A percentile compares a stretch with the other conserved stretches of the same genome.
These are phyloP conservation scores for Pythium scleroteichum DNA, from an alignment of 352 stramenopile species.

Conservation along the genomic window DNA sequence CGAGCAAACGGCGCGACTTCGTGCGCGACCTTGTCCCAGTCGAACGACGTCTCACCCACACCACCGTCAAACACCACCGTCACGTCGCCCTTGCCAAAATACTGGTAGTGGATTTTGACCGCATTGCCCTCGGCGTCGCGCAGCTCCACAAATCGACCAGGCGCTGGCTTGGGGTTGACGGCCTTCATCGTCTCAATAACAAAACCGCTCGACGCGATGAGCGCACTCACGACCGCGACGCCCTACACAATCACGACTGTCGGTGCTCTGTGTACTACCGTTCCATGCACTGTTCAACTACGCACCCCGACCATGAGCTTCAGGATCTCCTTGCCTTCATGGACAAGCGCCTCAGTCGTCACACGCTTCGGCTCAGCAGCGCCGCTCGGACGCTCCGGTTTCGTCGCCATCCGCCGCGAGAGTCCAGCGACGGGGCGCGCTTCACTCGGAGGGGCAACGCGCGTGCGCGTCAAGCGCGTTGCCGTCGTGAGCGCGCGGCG, in stretches of 20 bases:
- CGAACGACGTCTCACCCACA: conserved; percentile 82
- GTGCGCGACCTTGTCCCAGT: conserved; percentile 75
- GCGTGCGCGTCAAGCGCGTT: background rate
- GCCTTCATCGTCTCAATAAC: conserved; percentile 70
- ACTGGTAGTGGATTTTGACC: conserved; percentile 56
- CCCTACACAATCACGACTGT: conserved; percentile 26
- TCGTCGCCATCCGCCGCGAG: conserved; percentile 6
- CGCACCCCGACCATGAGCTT: conserved; percentile 64
- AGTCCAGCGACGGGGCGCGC: background rate
- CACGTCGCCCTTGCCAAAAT: conserved; percentile 44
- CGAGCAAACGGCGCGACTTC: conserved; percentile 51
- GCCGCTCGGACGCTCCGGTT: background rate
- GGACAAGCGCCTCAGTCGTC: conserved; percentile 46
- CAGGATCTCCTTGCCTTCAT: conserved; percentile 58
- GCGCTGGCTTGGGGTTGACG: conserved; percentile 50
- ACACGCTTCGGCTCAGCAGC: conserved; percentile 18
- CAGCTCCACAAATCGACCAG: conserved; percentile 55
- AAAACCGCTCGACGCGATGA: conserved; percentile 57
- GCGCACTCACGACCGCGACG: conserved; percentile 37
- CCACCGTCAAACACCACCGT: conserved; percentile 73
- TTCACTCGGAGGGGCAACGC: background rate
- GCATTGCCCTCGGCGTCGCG: conserved; percentile 35
- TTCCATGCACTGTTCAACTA: background rate
- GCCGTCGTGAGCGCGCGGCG: conserved; percentile 6
- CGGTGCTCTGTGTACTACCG: too few species aligned